Conservation (phyloP, 805 yeast genomes). For the Ascoidea rubescens region DNA sequence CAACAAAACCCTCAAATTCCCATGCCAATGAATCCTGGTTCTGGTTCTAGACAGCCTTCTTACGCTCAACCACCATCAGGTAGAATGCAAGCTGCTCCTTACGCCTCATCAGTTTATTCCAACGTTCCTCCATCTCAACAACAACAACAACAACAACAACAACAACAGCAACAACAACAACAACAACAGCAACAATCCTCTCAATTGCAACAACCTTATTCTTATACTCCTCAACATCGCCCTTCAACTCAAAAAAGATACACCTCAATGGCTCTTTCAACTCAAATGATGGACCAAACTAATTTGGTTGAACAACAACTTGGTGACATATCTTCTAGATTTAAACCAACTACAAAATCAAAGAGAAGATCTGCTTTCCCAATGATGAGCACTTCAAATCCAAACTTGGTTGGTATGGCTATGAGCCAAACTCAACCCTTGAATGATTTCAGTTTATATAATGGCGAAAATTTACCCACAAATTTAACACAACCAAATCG, state of each 20-base stretch:
- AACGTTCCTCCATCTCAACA: not conserved
- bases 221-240: not conserved
- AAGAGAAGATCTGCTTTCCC: slow-evolving; percentile 27
- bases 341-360: slow-evolving; percentile 28
- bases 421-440: slow-evolving; percentile 4
- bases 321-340: slow-evolving; percentile 6
- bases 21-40: not conserved
- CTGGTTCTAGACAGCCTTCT: not conserved
- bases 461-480: slow-evolving; percentile 3
- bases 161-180: not conserved
- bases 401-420: slow-evolving; percentile 5
- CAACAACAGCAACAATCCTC: not conserved
- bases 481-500: not conserved
- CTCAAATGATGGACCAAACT: not conserved
- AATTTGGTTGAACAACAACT: not conserved
- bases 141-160: not conserved
- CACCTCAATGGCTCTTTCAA: no score
- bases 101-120: not conserved
- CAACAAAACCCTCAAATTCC: not conserved
- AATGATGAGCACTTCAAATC: slow-evolving; percentile 1
- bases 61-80: not conserved
- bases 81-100: not conserved
- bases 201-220: not conserved
- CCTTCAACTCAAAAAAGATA: not conserved
- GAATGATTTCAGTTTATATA: slow-evolving; percentile 9